Base-by-base conservation (phyloP, 75 land plant species). In the Pinus tabuliformis region DNA sequence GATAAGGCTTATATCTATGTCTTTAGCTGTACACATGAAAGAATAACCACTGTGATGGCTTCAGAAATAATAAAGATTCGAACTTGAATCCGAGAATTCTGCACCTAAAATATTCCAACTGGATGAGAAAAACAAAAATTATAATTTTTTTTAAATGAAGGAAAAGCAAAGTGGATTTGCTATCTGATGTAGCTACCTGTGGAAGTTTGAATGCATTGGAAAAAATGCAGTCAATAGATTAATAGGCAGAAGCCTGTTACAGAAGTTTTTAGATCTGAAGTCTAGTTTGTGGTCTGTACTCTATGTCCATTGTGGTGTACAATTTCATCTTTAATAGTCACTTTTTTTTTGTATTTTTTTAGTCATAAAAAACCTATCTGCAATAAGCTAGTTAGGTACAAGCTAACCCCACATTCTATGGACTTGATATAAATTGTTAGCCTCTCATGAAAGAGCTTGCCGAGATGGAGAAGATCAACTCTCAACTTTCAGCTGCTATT, bases 401-500 rank as follows among this genome's bases (percentile, higher is more conserved):
- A 49, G 54, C 54, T 49, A 49, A 49, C 54, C 28, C 33, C 22
- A 73, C 22, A 52, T 3, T 73, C 37, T 20, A 56, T 13, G 17
- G 4, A 54, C n/a, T 49, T 73, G 33, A 52, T 73, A 17, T 59
- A 60, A 66, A 56, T 72, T 64, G 6, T 30, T 76, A 97, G 98
- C 79, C 96, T 58, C 74, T 97, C n/a, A 93, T 91, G 96, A 91
- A 89, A 76, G 98, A 93, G 79, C 92, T 97, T 54, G 96, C 91
- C 30, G 98, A 97, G 76, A 92, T 97, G 98, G 99, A 97, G 75
- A 97, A 90, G 81, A 85, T 93, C 54, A 97, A 97, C 82, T 90
- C 89, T 18, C 93, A 97, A 70, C 89, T 97, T 14, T 95, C 98
- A 49, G 75, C 86, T 75, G 98, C 98, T 52, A 86, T 97, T 63